Conservation (phyloP, 768 basidiomycete genomes). For the Russula compacta region DNA sequence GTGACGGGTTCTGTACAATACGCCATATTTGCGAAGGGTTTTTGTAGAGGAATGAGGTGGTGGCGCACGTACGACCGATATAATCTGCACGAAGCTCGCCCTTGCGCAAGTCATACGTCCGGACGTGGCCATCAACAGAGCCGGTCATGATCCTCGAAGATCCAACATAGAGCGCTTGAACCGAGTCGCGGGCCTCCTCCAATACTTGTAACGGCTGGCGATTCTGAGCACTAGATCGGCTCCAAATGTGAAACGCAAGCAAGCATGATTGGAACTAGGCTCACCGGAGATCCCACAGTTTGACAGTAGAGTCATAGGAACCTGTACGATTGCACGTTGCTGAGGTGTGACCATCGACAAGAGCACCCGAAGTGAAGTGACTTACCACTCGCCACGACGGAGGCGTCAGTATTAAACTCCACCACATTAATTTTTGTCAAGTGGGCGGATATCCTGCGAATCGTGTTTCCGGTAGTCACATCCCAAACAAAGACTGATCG, state of each 20-base stretch:
- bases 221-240: slow-evolving; percentile 48
- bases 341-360: slow-evolving; percentile 5
- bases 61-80: slow-evolving; percentile 64
- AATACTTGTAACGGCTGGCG: slow-evolving; percentile 86
- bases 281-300: slow-evolving; percentile 87
- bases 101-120: slow-evolving; percentile 92
- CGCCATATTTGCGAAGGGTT: neutral
- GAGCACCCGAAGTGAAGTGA: slow-evolving; percentile 1
- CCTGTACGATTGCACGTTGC: slow-evolving; percentile 39
- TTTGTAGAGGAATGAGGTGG: neutral
- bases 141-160: slow-evolving; percentile 64
- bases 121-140: slow-evolving; percentile 84
- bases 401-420: slow-evolving; percentile 82
- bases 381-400: slow-evolving; percentile 80
- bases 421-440: slow-evolving; percentile 86
- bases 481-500: slow-evolving; percentile 94
- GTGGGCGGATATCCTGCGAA: slow-evolving; percentile 78
- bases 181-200: slow-evolving; percentile 80
- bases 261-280: slow-evolving; percentile 13
- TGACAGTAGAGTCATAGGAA: slow-evolving; percentile 85
- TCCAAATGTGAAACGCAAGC: neutral
- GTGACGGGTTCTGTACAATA: slow-evolving; percentile 70
- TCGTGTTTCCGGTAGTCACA: slow-evolving; percentile 78
- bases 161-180: slow-evolving; percentile 69
- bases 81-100: slow-evolving; percentile 86